phyloP scores from a whole-genome alignment of 2,329 filamentous ascomycete species.

The Ceratocystis smalleyi region DNA sequence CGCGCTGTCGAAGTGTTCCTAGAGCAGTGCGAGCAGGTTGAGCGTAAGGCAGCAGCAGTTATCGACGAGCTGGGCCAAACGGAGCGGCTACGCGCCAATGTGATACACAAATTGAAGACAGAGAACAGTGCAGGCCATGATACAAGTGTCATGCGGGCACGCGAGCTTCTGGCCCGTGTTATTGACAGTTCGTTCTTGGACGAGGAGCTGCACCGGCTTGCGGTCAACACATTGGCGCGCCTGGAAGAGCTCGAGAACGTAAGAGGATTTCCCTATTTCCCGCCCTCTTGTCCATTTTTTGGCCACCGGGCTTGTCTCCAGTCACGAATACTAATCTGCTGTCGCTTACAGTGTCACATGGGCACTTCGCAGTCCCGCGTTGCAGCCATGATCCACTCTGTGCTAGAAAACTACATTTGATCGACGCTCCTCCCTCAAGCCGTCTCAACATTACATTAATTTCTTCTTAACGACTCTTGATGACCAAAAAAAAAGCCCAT shows the following conservation, averaged over 20 bases:
- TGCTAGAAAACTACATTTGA: conserved; percentile 15
- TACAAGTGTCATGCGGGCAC: conserved; percentile 10
- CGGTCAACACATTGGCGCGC: conserved; percentile 5
- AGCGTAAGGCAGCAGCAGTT: background rate
- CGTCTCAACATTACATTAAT: background rate
- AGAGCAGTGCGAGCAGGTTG: conserved; percentile 4
- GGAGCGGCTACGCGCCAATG: conserved; percentile 7
- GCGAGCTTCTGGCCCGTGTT: conserved; percentile 10
- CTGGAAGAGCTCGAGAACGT: conserved; percentile 17
- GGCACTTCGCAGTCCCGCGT: conserved; percentile 10
- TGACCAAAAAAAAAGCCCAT: background rate
- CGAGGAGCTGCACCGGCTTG: conserved; percentile 8
- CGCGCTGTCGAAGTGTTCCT: conserved; percentile 9
- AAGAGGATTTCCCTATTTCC: conserved; percentile 6
- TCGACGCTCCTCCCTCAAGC: background rate
- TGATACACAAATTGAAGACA: conserved; percentile 13
- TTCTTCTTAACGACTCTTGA: background rate
- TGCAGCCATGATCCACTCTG: conserved; percentile 15
- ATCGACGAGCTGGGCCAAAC: conserved; percentile 10
- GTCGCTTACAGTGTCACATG: conserved; percentile 10
- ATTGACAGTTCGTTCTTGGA: conserved; percentile 10
- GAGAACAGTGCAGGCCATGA: conserved; percentile 11
- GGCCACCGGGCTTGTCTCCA: background rate
- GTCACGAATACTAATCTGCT: background rate
- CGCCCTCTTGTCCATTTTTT: background rate